phyloP scores from a whole-genome alignment of 2,329 filamentous ascomycete genomes.

The Nectriaceae sp. region DNA sequence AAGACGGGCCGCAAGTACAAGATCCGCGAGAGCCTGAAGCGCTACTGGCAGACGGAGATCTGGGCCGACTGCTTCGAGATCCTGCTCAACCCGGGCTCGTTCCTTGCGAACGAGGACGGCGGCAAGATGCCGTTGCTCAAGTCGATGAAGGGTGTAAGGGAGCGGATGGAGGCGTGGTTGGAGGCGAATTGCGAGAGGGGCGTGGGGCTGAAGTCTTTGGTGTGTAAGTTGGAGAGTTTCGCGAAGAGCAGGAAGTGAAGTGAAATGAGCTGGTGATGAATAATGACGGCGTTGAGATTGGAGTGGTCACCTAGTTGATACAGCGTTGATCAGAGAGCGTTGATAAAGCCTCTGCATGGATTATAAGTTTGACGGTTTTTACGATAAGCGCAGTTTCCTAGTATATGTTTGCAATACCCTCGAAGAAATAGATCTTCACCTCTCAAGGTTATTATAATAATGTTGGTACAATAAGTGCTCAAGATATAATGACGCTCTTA shows the following conservation, averaged over 20 bases:
- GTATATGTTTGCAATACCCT: no score
- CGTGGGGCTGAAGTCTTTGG: constrained; percentile 67
- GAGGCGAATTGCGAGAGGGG: constrained; percentile 82
- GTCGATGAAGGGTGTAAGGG: constrained; percentile 68
- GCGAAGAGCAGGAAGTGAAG: constrained; percentile 38
- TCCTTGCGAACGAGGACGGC: constrained; percentile 65
- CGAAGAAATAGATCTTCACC: no score
- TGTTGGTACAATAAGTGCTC: no score
- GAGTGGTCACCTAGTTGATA: neutral
- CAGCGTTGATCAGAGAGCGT: neutral
- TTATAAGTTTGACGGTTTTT: no score
- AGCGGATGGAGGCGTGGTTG: constrained; percentile 83
- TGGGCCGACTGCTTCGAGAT: constrained; percentile 85
- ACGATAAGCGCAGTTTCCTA: no score
- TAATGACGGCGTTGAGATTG: neutral
- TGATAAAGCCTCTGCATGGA: no score
- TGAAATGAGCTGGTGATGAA: constrained; percentile 20
- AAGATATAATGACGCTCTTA: no score
- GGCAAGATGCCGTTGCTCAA: constrained; percentile 71
- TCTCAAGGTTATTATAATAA: no score
- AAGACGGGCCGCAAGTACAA: constrained; percentile 69
- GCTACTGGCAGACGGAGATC: constrained; percentile 95
- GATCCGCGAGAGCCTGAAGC: constrained; percentile 80
- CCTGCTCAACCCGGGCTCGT: constrained; percentile 76
- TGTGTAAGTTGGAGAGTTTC: constrained; percentile 63